These are phyloP conservation scores for Aureobasidium lini DNA, from an alignment of 2,329 filamentous ascomycete genomes.

Conservation along the genomic window DNA sequence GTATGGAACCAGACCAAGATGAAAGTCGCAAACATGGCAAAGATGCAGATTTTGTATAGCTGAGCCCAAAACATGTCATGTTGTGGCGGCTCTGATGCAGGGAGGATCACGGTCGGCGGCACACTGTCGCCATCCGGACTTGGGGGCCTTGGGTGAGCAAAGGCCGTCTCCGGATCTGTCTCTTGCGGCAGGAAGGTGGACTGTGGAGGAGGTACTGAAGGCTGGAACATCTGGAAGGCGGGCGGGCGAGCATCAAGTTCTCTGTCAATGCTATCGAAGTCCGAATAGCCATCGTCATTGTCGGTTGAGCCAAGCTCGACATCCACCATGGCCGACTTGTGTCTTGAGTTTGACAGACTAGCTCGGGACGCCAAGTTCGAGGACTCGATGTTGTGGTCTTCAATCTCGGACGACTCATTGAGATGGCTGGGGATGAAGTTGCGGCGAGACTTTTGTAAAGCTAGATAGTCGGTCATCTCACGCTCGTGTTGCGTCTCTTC, in stretches of 20 bases:
- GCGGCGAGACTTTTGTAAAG: slow-evolving; percentile 78
- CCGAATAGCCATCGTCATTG: slow-evolving; percentile 37
- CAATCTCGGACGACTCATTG: slow-evolving; percentile 77
- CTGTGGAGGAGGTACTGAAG: slow-evolving; percentile 27
- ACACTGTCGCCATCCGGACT: slow-evolving; percentile 48
- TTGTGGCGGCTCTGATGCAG: slow-evolving; percentile 61
- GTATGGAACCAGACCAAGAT: slow-evolving; percentile 88
- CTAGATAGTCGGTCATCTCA: slow-evolving; percentile 90
- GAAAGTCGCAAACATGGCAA: slow-evolving; percentile 78
- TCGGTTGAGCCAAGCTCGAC: slow-evolving; percentile 68
- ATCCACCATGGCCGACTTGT: slow-evolving; percentile 69
- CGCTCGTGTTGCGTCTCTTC: slow-evolving; percentile 85
- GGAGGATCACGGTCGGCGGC: slow-evolving; percentile 49
- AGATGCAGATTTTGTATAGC: slow-evolving; percentile 77
- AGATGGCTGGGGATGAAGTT: slow-evolving; percentile 79
- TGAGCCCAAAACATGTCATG: slow-evolving; percentile 92
- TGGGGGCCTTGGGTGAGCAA: slow-evolving; percentile 38
- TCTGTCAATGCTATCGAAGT: slow-evolving; percentile 27
- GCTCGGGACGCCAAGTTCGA: not conserved
- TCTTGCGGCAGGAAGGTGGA: slow-evolving; percentile 42
- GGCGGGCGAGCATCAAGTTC: slow-evolving; percentile 42
- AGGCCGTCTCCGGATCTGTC: slow-evolving; percentile 43
- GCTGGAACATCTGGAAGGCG: slow-evolving; percentile 40
- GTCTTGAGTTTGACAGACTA: slow-evolving; percentile 35
- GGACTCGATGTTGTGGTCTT: slow-evolving; percentile 49